phyloP scores from a whole-genome alignment of 139 green algal genomes.

The Microglena sp. region DNA sequence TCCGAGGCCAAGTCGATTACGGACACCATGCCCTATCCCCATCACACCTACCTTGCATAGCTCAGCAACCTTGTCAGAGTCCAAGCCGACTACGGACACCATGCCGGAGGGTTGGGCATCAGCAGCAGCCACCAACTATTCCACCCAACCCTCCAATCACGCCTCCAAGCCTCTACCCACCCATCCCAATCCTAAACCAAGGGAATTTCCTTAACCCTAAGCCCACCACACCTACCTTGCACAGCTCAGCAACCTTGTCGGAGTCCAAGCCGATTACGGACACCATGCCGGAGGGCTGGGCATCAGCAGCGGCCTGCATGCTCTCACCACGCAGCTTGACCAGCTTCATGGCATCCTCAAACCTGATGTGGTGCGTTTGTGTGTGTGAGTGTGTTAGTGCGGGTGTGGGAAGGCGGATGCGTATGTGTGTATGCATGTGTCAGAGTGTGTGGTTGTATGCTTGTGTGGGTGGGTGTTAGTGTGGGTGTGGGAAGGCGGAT shows the following conservation, averaged over 20 bases:
- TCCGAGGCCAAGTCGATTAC: no score
- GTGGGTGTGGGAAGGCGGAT: no score
- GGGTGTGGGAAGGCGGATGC: no score
- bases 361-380: slow-evolving; percentile 25
- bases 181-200: background rate
- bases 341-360: slow-evolving; percentile 90
- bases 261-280: slow-evolving; percentile 88
- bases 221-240: slow-evolving; percentile 36
- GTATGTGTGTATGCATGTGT: no score
- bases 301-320: slow-evolving; percentile 97
- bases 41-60: slow-evolving; percentile 75
- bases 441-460: no score
- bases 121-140: slow-evolving; percentile 78
- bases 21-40: no score
- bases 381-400: no score
- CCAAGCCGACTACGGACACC: no score
- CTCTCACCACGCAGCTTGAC: slow-evolving; percentile 92
- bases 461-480: no score
- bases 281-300: slow-evolving; percentile 77
- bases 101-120: slow-evolving; percentile 64
- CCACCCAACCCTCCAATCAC: background rate
- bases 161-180: background rate
- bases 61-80: no score
- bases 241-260: slow-evolving; percentile 87
- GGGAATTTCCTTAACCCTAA: background rate